Conservation (phyloP, 1,284 basidiomycete species). For the Ganoderma resinaceum region DNA sequence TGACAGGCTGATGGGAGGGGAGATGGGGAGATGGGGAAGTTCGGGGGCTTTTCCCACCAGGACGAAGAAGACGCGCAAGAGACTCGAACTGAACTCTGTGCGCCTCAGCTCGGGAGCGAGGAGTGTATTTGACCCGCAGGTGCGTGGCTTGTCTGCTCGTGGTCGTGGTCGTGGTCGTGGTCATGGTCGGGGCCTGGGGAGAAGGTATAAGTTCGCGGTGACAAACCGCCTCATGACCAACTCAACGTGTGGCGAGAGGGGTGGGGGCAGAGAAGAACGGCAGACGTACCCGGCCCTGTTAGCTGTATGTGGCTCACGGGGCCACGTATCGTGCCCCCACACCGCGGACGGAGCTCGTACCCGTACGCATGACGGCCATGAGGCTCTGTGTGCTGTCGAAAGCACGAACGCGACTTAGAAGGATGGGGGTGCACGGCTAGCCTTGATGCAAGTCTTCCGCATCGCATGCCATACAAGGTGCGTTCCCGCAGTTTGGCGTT, state of each 20-base stretch:
- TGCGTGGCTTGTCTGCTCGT: not conserved
- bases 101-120: not conserved
- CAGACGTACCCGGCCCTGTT: not conserved
- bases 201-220: not conserved
- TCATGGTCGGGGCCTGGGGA: not conserved
- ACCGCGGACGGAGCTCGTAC: not conserved
- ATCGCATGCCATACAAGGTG: slow-evolving; percentile 7
- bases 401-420: not conserved
- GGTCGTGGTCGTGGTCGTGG: not conserved
- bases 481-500: slow-evolving; percentile 11
- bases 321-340: not conserved
- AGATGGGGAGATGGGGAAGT: not conserved
- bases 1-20: not conserved
- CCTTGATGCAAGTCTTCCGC: not conserved
- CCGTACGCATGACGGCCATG: slow-evolving; percentile 2
- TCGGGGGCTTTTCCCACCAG: not conserved
- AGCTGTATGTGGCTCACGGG: not conserved
- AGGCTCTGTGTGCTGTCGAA: not conserved
- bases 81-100: not conserved
- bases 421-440: not conserved
- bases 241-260: not conserved
- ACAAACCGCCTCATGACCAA: not conserved
- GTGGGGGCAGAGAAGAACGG: not conserved
- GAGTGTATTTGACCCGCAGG: not conserved
- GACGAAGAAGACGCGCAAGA: not conserved